Evolutionary conservation across 148 eudicot species (phyloP), one percentile per base, ranked within the genome.

Genomic region (Fagopyrum esculentum): DNA sequence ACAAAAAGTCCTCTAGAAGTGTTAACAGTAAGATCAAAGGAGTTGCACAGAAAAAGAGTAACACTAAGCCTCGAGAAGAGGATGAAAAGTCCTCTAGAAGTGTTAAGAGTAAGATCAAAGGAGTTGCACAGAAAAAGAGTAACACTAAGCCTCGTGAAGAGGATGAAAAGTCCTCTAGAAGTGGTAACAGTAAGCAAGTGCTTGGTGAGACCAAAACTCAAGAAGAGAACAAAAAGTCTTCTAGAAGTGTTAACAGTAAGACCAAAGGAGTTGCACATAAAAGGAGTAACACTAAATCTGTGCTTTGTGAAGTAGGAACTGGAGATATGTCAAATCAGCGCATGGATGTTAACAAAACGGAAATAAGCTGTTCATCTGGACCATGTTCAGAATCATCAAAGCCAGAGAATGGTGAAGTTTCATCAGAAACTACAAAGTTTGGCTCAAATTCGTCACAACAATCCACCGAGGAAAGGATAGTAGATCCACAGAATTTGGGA

Each of bases 271-370:
- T 77, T 48, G 73, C 45, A 7, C 66, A 71, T 16, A 82, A 75
- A 66, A 66, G 30, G 22, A 46, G 46, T 43, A 15, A 40, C 9
- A 13, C 7, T 12, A 66, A 43, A 40, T 40, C 71, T 66, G 71
- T 66, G 59, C 13, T 26, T 76, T 47, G 51, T 7, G 78, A 75
- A 29, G 77, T 73, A 46, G 63, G 60, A 16, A 48, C 60, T 76
- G 75, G 78, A 73, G 79, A 69, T 74, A 81, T 73, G 30, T 63
- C 50, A 3, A 71, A 78, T 11, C 72, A 75, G 63, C 19, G 22
- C 40, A 66, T 82, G 85, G 82, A 78, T 45, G 71, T 79, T 69
- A 80, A 83, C 17, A 73, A 11, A 46, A 77, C 76, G 72, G 52
- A 76, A 66, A 83, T 64, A 54, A 73, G 80, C 48, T 77, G 77